Evolutionary conservation across 2,329 filamentous ascomycete species (phyloP), one percentile per base, ranked within the genome.

Genomic region (Monosporascus sp.): DNA sequence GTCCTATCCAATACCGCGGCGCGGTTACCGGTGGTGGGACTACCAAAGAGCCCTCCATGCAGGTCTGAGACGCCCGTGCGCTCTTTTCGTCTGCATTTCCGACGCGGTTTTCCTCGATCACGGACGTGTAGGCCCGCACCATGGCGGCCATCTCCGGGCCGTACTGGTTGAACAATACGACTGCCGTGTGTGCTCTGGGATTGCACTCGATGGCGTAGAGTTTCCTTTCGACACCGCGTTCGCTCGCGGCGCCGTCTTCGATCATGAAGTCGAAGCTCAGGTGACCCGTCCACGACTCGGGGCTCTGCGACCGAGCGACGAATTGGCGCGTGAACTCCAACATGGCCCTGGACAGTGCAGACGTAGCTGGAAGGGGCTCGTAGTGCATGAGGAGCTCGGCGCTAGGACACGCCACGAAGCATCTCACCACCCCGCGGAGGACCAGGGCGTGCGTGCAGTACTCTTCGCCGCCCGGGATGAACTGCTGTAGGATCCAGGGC

Each of bases 191-290:
- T 0, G 81, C 82, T 15, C 86, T 74, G 0, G 86, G 86, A 52
- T 89, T 89, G 62, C 86, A 89, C 63, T 89, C 86, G 53, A 89
- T 89, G 0, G 85, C 83, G 57, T 82, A 86, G 2, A 89, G 65
- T 27, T 58, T 75, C 60, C n/a, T 70, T 67, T 45, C 69, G 39
- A 61, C 67, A 43, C 57, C 63, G 27, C 52, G 57, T 39, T 71
- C 65, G 15, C 37, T 47, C 3, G 50, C 36, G 15, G 14, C 39
- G 14, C 50, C 54, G 48, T 77, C 72, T 48, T 82, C 77, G 2
- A 87, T 79, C 58, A 90, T 72, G 57, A 92, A 86, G 65, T 89
- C 85, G 51, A 92, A 86, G 18, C 81, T 86, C 35, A 91, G 66
- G 64, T 92, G 89, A 0, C 88, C 88, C 0, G 86, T 90, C 62